Percentiles rank a stretch among this genome's conserved stretches.
Conservation (phyloP, 2,329 filamentous ascomycete species). For the Phialophora expanda region DNA sequence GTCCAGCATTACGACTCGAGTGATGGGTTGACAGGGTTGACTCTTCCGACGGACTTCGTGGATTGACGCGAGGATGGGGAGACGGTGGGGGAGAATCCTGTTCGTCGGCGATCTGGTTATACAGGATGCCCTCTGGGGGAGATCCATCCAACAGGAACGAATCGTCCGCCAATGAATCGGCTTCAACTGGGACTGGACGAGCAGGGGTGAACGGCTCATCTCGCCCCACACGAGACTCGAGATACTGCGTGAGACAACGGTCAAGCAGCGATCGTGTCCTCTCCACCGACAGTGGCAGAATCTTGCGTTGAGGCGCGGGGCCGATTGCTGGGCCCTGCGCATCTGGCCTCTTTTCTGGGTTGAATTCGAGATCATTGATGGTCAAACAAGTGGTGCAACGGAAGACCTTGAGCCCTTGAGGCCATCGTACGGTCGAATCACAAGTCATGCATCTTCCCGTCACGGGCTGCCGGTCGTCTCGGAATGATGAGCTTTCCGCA, state of each 20-base stretch:
- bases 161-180: constrained; percentile 27
- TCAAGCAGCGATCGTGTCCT: constrained; percentile 65
- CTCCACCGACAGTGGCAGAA: constrained; percentile 62
- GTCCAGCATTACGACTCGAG: neutral
- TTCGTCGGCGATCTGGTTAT: constrained; percentile 25
- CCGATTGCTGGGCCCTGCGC: constrained; percentile 2
- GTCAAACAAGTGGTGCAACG: constrained; percentile 83
- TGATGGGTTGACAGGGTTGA: constrained; percentile 21
- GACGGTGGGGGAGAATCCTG: constrained; percentile 31
- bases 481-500: constrained; percentile 33
- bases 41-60: constrained; percentile 30
- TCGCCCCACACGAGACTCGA: constrained; percentile 49
- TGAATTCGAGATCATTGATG: constrained; percentile 75
- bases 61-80: constrained; percentile 22
- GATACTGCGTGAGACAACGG: constrained; percentile 58
- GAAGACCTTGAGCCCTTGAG: constrained; percentile 72
- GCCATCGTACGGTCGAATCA: constrained; percentile 79
- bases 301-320: constrained; percentile 23
- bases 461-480: constrained; percentile 61
- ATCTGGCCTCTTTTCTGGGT: constrained; percentile 35
- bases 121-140: constrained; percentile 28
- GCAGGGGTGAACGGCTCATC: constrained; percentile 19
- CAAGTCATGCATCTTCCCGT: constrained; percentile 86
- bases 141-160: constrained; percentile 37
- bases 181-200: constrained; percentile 10